phyloP scores from a whole-genome alignment of 2,329 filamentous ascomycete genomes.

The Verticillium zaregamsianum region DNA sequence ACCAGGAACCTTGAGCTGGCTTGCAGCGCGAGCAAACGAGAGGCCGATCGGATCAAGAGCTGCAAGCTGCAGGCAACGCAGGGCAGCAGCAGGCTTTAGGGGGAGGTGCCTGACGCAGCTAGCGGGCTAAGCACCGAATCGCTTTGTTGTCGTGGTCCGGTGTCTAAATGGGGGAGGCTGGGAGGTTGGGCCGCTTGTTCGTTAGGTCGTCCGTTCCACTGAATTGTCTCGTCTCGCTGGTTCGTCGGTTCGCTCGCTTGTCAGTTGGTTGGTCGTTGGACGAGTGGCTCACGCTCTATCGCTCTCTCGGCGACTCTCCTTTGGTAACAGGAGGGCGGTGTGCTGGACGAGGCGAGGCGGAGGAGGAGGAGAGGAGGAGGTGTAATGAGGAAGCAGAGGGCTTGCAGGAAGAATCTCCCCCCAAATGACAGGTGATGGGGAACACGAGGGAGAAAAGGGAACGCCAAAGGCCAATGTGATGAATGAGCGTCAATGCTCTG shows the following conservation, averaged over 20 bases:
- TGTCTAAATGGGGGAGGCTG: neutral
- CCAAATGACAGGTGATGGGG: neutral
- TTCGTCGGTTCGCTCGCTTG: neutral
- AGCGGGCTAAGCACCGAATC: neutral
- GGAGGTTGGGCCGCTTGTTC: neutral
- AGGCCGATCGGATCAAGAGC: neutral
- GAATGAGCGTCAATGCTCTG: neutral
- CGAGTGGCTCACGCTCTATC: neutral
- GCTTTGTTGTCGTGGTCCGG: neutral
- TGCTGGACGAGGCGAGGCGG: slow-evolving; percentile 9
- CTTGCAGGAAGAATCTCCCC: neutral
- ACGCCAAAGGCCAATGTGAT: neutral
- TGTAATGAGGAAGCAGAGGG: slow-evolving; percentile 1
- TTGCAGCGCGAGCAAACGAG: neutral
- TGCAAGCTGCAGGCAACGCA: neutral
- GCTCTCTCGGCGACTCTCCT: neutral
- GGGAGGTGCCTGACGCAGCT: neutral
- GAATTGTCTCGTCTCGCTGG: neutral
- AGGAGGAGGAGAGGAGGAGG: slow-evolving; percentile 19
- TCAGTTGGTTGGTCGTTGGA: neutral
- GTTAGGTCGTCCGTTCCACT: neutral
- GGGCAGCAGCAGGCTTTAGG: neutral
- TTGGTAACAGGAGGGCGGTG: slow-evolving; percentile 9
- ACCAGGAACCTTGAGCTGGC: neutral
- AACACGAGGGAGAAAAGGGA: neutral